Evolutionary conservation across 768 basidiomycete genomes (phyloP).

Genomic region (Boletus pseudopeckii): DNA sequence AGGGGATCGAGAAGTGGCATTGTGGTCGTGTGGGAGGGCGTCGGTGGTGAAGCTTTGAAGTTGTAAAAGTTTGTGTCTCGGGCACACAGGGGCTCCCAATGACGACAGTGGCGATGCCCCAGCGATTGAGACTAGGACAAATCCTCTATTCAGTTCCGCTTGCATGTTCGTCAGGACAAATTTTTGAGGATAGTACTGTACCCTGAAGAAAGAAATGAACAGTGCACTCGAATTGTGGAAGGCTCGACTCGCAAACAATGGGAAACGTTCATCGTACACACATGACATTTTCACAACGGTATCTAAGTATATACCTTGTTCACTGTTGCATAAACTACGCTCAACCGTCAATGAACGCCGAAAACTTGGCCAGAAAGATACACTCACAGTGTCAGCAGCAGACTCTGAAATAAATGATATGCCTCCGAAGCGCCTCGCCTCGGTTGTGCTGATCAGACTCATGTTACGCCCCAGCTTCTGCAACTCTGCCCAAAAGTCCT

Average conservation of each 20-base stretch:
- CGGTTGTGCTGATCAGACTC: constrained; percentile 58
- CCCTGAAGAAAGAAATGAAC: neutral
- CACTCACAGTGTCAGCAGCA: constrained; percentile 50
- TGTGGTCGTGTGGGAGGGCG: neutral
- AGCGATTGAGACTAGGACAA: neutral
- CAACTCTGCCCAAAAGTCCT: constrained; percentile 63
- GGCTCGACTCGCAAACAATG: neutral
- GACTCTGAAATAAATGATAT: constrained; percentile 54
- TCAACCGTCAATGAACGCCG: neutral
- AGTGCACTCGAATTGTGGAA: neutral
- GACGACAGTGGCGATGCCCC: constrained; percentile 11
- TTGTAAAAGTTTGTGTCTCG: neutral
- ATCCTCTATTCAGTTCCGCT: neutral
- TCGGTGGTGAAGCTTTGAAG: neutral
- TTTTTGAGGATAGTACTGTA: neutral
- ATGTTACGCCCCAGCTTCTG: constrained; percentile 48
- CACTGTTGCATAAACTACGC: constrained; percentile 25
- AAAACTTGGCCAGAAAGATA: neutral
- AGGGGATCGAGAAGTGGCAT: constrained; percentile 30
- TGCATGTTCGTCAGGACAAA: neutral
- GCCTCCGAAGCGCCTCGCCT: constrained; percentile 59
- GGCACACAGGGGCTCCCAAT: constrained; percentile 2
- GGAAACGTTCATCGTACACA: neutral
- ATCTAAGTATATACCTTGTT: neutral
- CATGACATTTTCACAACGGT: neutral